A percentile compares a stretch with the other conserved stretches of the same genome.
Conservation (phyloP, 1,139 yeast genomes). For the Taphrina flavorubra region DNA sequence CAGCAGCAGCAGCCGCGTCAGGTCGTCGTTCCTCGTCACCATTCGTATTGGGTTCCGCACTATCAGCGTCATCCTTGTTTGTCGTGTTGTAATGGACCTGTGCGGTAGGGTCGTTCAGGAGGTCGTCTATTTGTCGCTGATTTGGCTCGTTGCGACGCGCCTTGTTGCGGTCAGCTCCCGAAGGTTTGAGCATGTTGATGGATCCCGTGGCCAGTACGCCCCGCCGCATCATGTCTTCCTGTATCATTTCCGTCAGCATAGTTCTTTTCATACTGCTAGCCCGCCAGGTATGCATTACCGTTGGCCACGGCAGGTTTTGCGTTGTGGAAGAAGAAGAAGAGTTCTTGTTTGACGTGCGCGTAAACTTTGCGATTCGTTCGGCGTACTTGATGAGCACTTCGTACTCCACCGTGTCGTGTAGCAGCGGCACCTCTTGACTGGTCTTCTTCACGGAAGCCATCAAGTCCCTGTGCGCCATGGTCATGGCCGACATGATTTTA, state of each 20-base stretch:
- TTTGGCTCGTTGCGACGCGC: slow-evolving; percentile 1
- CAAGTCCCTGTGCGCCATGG: slow-evolving; percentile 3
- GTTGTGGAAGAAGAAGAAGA: neutral
- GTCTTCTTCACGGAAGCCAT: slow-evolving; percentile 4
- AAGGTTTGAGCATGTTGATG: slow-evolving; percentile 1
- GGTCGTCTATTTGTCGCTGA: slow-evolving; percentile 6
- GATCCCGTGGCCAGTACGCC: slow-evolving; percentile 14
- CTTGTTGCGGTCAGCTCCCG: neutral
- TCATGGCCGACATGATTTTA: slow-evolving; percentile 21
- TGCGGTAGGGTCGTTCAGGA: slow-evolving; percentile 6
- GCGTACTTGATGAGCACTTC: slow-evolving; percentile 21
- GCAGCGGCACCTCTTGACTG: slow-evolving; percentile 11
- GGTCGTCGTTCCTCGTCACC: neutral
- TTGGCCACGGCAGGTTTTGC: slow-evolving; percentile 27
- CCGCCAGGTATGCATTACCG: neutral
- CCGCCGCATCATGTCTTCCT: slow-evolving; percentile 31
- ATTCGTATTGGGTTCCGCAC: neutral
- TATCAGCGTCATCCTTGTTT: neutral
- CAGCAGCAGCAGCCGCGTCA: slow-evolving; percentile 6
- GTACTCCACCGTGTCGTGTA: slow-evolving; percentile 17
- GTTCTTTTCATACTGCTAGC: too few relatives aligned
- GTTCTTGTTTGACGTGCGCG: neutral
- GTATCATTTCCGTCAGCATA: too few relatives aligned
- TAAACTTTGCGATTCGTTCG: slow-evolving; percentile 19
- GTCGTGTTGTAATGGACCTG: neutral